phyloP scores from a whole-genome alignment of 208 protist genomes.

The Eutreptiella sp. region DNA sequence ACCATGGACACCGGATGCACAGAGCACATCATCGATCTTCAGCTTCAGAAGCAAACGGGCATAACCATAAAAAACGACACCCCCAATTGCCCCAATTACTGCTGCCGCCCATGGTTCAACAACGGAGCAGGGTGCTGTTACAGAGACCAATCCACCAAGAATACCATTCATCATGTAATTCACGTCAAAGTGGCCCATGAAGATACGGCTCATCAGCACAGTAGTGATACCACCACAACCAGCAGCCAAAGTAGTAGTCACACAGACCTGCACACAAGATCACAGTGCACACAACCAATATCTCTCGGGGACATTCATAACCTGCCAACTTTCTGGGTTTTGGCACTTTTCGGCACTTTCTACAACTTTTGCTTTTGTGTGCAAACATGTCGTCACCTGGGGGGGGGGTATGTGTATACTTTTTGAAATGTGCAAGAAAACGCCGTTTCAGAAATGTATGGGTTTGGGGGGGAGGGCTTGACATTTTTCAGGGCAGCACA shows the following conservation, averaged over 20 bases:
- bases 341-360: too few species aligned
- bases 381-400: too few species aligned
- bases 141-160: conserved; percentile 32
- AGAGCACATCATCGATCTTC: conserved; percentile 28
- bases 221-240: conserved; percentile 26
- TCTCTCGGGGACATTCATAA: too few species aligned
- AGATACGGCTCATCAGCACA: conserved; percentile 7
- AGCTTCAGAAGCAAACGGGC: conserved; percentile 13
- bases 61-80: conserved; percentile 25
- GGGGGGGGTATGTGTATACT: too few species aligned
- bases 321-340: too few species aligned
- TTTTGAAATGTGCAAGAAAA: too few species aligned
- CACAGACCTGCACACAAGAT: too few species aligned
- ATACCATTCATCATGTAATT: conserved; percentile 25
- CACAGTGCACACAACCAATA: too few species aligned
- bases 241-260: background rate
- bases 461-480: too few species aligned
- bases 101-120: conserved; percentile 30
- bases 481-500: too few species aligned
- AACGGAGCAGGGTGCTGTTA: conserved; percentile 30
- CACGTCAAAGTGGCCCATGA: conserved; percentile 9
- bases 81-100: conserved; percentile 25
- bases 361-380: too few species aligned
- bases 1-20: conserved; percentile 30
- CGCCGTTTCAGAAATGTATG: too few species aligned